These are phyloP conservation scores for Plasmodium vivax DNA, from an alignment of 169 alveolate species.

Conservation along the genomic window DNA sequence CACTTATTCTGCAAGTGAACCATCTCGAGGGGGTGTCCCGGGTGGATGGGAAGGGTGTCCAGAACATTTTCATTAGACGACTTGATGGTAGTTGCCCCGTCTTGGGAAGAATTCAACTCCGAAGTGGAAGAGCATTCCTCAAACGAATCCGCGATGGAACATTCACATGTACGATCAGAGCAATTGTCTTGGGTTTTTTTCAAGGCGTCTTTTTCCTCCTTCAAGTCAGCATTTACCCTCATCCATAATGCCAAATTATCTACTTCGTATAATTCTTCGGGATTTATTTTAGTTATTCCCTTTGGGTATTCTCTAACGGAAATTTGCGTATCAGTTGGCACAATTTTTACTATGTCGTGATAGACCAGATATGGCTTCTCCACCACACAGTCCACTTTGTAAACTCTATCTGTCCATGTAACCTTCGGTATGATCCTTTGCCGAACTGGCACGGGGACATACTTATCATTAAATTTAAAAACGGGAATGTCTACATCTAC, in stretches of 20 bases:
- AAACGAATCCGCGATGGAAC: slow-evolving; percentile 29
- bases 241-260: slow-evolving; percentile 83
- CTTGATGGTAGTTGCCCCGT: slow-evolving; percentile 34
- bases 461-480: slow-evolving; percentile 80
- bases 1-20: slow-evolving; percentile 80
- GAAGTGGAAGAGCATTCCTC: slow-evolving; percentile 12
- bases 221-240: slow-evolving; percentile 83
- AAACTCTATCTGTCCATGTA: slow-evolving; percentile 78
- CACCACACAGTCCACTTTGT: slow-evolving; percentile 78
- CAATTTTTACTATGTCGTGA: slow-evolving; percentile 79
- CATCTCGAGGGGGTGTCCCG: slow-evolving; percentile 80
- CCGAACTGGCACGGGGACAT: slow-evolving; percentile 81
- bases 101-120: slow-evolving; percentile 51
- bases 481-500: slow-evolving; percentile 81
- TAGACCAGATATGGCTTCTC: slow-evolving; percentile 82
- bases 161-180: slow-evolving; percentile 37
- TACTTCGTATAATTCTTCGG: slow-evolving; percentile 79
- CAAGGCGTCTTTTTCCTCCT: slow-evolving; percentile 75
- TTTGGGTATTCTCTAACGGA: slow-evolving; percentile 79
- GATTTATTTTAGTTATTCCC: slow-evolving; percentile 79
- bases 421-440: slow-evolving; percentile 79
- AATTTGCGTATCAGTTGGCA: slow-evolving; percentile 79
- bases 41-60: slow-evolving; percentile 81
- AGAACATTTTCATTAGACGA: slow-evolving; percentile 33
- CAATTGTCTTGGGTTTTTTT: not conserved